Evolutionary conservation across 768 basidiomycete genomes (phyloP).

Genomic region (Mycena capillaripes): DNA sequence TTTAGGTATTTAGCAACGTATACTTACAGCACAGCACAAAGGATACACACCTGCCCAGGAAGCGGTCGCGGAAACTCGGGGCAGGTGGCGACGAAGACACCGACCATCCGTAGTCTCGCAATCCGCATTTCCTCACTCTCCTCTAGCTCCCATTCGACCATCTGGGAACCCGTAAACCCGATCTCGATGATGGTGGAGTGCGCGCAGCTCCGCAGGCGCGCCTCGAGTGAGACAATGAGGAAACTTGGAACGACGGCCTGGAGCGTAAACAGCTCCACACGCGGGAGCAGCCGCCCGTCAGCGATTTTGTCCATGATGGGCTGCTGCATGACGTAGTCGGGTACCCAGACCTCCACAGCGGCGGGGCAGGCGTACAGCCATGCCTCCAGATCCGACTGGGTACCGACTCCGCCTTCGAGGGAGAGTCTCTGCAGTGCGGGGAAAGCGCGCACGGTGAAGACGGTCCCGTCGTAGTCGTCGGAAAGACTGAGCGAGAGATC

Average conservation of each 20-base stretch:
- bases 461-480: neutral
- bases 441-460: neutral
- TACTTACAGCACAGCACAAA: neutral
- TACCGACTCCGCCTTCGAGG: neutral
- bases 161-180: neutral
- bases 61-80: neutral
- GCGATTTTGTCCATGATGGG: neutral
- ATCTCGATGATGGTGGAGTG: neutral
- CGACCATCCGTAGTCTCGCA: neutral
- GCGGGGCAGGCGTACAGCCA: slow-evolving; percentile 1
- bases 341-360: neutral
- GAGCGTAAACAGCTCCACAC: neutral
- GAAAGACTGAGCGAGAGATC: neutral
- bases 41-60: neutral
- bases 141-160: neutral
- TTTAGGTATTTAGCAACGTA: neutral
- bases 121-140: neutral
- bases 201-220: neutral
- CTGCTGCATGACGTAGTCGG: neutral
- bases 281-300: slow-evolving; percentile 2
- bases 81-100: neutral
- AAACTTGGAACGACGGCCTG: neutral
- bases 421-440: neutral
- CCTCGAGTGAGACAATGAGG: neutral
- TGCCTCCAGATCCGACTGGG: neutral